Percentiles rank a stretch among this genome's conserved stretches.
These are phyloP conservation scores for Takakia lepidozioides DNA, from an alignment of 225 moss, liverwort and hornwort genomes.

Conservation along the genomic window DNA sequence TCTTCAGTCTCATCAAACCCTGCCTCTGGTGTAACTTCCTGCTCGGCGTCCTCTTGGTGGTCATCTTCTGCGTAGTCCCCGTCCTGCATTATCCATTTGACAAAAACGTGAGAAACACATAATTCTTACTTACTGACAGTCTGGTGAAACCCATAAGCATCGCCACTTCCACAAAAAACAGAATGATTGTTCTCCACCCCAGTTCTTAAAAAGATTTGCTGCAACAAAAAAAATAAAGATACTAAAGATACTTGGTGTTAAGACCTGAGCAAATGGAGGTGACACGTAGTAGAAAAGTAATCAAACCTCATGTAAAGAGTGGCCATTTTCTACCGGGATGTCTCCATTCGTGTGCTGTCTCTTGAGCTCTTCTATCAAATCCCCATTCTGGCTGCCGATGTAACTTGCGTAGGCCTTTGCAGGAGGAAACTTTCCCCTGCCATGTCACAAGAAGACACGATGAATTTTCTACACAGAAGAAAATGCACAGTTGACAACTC, in stretches of 20 bases:
- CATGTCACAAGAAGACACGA: slow-evolving; percentile 1
- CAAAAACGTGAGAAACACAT: background rate
- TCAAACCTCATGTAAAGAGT: slow-evolving; percentile 30
- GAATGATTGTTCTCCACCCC: background rate
- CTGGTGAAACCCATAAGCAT: background rate
- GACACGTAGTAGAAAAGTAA: no score
- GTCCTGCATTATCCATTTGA: slow-evolving; percentile 25
- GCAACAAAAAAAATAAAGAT: background rate
- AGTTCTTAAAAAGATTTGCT: background rate
- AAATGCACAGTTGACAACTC: background rate
- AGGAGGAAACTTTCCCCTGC: slow-evolving; percentile 49
- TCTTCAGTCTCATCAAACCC: slow-evolving; percentile 16
- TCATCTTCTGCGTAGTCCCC: slow-evolving; percentile 51
- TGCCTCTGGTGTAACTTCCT: slow-evolving; percentile 27
- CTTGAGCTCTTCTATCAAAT: slow-evolving; percentile 56
- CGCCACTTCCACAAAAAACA: background rate
- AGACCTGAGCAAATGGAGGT: slow-evolving; percentile 1
- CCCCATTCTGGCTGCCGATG: slow-evolving; percentile 29
- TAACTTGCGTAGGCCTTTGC: slow-evolving; percentile 48
- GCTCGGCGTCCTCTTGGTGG: slow-evolving; percentile 39
- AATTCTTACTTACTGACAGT: background rate
- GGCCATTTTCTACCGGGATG: slow-evolving; percentile 60
- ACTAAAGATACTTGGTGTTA: no score
- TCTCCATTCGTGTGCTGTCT: slow-evolving; percentile 36
- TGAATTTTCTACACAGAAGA: background rate